Evolutionary conservation across 2,329 filamentous ascomycete species (phyloP).

Genomic region (Fusarium pininemorale): DNA sequence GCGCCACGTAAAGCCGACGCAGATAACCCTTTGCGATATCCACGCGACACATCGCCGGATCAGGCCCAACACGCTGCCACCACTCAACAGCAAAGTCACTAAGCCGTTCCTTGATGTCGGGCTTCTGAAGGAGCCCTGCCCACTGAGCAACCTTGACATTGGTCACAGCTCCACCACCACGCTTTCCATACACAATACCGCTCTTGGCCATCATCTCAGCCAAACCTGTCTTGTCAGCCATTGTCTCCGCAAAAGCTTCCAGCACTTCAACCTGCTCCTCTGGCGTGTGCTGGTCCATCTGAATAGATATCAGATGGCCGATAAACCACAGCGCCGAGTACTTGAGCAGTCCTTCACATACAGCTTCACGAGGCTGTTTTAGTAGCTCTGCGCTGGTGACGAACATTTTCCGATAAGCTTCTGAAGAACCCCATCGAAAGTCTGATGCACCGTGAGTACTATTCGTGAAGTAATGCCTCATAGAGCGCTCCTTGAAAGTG

Average conservation of each 20-base stretch:
- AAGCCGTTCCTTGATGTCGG: neutral
- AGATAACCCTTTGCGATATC: neutral
- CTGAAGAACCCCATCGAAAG: conserved; percentile 20
- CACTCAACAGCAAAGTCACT: neutral
- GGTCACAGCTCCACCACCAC: neutral
- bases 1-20: neutral
- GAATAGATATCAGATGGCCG: no score
- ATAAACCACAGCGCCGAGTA: neutral
- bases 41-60: neutral
- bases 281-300: conserved; percentile 13
- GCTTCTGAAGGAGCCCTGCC: neutral
- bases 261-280: conserved; percentile 36
- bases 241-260: conserved; percentile 24
- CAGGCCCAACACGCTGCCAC: neutral
- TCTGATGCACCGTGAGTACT: conserved; percentile 2
- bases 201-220: conserved; percentile 22
- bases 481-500: conserved; percentile 44
- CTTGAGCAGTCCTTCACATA: neutral
- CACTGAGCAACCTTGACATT: neutral
- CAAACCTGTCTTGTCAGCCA: conserved; percentile 27
- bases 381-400: conserved; percentile 26
- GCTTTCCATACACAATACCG: neutral
- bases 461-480: conserved; percentile 41
- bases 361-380: neutral
- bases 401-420: conserved; percentile 40